Base-by-base conservation (phyloP, 176 grass and related monocot species). In the Typha latifolia region DNA sequence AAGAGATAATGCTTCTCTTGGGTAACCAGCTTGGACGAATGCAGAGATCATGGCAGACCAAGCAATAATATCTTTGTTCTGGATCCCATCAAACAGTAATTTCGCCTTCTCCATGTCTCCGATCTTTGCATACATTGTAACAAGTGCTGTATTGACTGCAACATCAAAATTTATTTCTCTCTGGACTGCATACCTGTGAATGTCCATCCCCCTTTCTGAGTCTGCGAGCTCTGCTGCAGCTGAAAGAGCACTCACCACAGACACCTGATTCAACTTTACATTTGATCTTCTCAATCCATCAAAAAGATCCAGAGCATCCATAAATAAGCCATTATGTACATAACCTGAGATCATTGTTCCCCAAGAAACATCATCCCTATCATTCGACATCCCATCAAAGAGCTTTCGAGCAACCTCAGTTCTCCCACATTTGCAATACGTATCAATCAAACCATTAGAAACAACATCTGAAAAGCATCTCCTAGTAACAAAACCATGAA, bases 11-110 rank as follows among this genome's bases (percentile, higher is more conserved):
- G 87, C 91, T 66, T 88, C 78, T 51, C 82, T 74, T 5, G 82
- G 72, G 43, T 83, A 69, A 23, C 80, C 87, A 64, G 86, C 82
- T 79, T 96, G 91, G 9, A 84, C 77, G 72, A 84, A 90, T 14
- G 81, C 84, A 0, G 91, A 87, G 69, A 96, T 83, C 80, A 96
- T 96, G 20, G 87, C 87, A 31, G 89, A 88, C 91, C 91, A 96
- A 63, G 91, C 78, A 62, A 91, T 65, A 66, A 96, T 72, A 72
- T 89, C 90, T 65, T 79, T 96, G 27, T 77, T 78, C 67, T 74
- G 52, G 49, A 96, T 91, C 22, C 62, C 73, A 69, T 88, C 80
- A 84, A 96, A 96, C 7, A 84, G 9, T 16, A 52, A 79, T 51
- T 82, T 91, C 53, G 92, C 82, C 64, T 77, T 81, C 29, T 88